These are phyloP conservation scores for Aquilaria malaccensis DNA, from an alignment of 345 rosid genomes.

Conservation along the genomic window DNA sequence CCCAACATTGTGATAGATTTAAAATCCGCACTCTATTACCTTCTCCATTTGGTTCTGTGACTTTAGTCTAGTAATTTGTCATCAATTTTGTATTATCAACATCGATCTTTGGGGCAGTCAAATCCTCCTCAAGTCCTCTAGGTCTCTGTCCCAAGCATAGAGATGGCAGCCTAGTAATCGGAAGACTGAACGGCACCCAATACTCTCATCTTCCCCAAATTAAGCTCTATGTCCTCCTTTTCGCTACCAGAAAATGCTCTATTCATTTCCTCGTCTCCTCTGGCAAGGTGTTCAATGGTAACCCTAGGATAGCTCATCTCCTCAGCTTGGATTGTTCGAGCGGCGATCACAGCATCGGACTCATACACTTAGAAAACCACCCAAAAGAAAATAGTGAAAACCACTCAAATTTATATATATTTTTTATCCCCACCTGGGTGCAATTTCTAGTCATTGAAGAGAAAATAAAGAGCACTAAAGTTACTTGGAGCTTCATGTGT, in stretches of 20 bases:
- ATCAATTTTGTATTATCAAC: conserved; percentile 13
- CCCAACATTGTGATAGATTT: conserved; percentile 7
- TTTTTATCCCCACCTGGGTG: background rate
- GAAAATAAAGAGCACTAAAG: background rate
- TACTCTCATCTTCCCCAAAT: conserved; percentile 7
- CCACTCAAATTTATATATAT: background rate
- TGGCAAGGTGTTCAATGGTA: conserved; percentile 12
- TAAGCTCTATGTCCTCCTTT: conserved; percentile 11
- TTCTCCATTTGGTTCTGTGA: conserved; percentile 31
- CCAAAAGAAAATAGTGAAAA: background rate
- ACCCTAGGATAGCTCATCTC: conserved; percentile 14
- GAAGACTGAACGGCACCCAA: conserved; percentile 19
- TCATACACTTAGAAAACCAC: conserved; percentile 19
- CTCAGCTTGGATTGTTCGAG: conserved; percentile 18
- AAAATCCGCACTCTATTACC: conserved; percentile 21
- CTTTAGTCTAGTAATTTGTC: conserved; percentile 56
- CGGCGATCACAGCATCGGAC: conserved; percentile 14
- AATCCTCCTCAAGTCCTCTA: conserved; percentile 45
- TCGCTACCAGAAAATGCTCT: background rate
- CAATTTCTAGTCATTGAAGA: background rate
- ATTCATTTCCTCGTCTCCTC: conserved; percentile 8
- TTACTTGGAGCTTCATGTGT: conserved; percentile 45
- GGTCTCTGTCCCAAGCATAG: conserved; percentile 25
- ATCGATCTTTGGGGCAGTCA: conserved; percentile 31
- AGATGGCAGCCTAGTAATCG: conserved; percentile 11